Evolutionary conservation across 1,284 basidiomycete genomes (phyloP), one percentile per base, ranked within the genome.

Genomic region (Pyrrhoderma lamaoense): DNA sequence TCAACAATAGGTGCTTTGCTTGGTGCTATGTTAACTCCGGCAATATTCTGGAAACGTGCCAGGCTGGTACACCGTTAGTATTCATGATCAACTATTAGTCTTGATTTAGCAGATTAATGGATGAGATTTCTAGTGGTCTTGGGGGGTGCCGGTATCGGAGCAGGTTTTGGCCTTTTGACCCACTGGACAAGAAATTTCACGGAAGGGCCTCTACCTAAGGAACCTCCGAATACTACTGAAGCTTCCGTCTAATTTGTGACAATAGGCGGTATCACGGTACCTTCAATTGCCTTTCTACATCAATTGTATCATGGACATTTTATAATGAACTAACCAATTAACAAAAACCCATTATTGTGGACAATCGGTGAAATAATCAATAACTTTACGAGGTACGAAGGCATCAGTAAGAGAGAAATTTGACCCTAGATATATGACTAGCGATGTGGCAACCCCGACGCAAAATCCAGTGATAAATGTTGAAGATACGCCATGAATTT

Each of bases 41-140:
- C 54, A 3, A n/a, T 56, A 5, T 51, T 56, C 42, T 56, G 54
- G 54, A 56, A 56, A 25, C 50, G 51, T 21, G 54, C 54, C 9
- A 38, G 47, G 16, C 16, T 27, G 8, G 25, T 56, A 21, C 54
- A 56, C 36, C 40, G 54, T 56, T 40, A 45, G 54, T 42, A n/a
- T 21, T 38, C n/a, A 8, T 38, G 13, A 14, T 11, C 7, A 44
- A 21, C 16, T 19, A 31, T 25, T 5, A 18, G 13, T 21, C 18
- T 37, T 43, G 18, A 16, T 7, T 34, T 8, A 27, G 3, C 2
- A 36, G 4, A 25, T 36, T 3, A 47, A 27, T 3, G 9, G 8
- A n/a, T n/a, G 11, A 27, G 13, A 37, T 36, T 45, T 43, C 8
- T 36, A 56, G 54, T 56, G 21, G 40, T 56, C 35, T 42, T 56